Evolutionary conservation across 176 grass and related monocot species (phyloP), one percentile per base, ranked within the genome.

Genomic region (Eremochloa ophiuroides): DNA sequence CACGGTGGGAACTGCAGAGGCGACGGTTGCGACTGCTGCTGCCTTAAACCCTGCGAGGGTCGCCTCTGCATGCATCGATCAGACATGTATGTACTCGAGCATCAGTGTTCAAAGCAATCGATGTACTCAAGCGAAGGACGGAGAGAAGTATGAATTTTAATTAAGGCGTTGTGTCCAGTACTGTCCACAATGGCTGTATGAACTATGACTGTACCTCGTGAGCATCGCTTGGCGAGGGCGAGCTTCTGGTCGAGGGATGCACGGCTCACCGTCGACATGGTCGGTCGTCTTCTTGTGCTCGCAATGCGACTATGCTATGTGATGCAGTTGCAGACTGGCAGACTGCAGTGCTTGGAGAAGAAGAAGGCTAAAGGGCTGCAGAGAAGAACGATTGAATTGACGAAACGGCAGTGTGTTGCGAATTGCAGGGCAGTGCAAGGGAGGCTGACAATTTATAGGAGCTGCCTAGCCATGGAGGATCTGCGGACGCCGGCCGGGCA

Each of bases 51-150:
- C 94, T 0, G 94, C 94, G 7, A 94, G 34, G 2, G 84, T 81
- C 15, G 91, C 94, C 85, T 97, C 94, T 97, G 80, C 77, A 63
- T 5, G 18, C 26, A n/a, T n/a, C n/a, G n/a, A n/a, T n/a, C n/a
- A n/a, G 7, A 41, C n/a, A 14, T 26, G 0, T 2, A 70, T 2
- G 10, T 8, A 11, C 35, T 5, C 3, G 3, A 25, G 66, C 12
- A 0, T 42, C 37, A 23, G 9, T 2, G 4, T 33, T 72, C 61
- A 56, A n/a, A n/a, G n/a, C n/a, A n/a, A n/a, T n/a, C n/a, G n/a
- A n/a, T n/a, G n/a, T n/a, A n/a, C n/a, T n/a, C n/a, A n/a, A n/a
- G n/a, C n/a, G n/a, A n/a, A n/a, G n/a, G n/a, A n/a, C n/a, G n/a
- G n/a, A n/a, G n/a, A n/a, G n/a, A n/a, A n/a, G n/a, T n/a, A n/a